Evolutionary conservation across 371 early-diverging fungal species (phyloP), one percentile per base, ranked within the genome.

Genomic region (Lichtheimia ornata): DNA sequence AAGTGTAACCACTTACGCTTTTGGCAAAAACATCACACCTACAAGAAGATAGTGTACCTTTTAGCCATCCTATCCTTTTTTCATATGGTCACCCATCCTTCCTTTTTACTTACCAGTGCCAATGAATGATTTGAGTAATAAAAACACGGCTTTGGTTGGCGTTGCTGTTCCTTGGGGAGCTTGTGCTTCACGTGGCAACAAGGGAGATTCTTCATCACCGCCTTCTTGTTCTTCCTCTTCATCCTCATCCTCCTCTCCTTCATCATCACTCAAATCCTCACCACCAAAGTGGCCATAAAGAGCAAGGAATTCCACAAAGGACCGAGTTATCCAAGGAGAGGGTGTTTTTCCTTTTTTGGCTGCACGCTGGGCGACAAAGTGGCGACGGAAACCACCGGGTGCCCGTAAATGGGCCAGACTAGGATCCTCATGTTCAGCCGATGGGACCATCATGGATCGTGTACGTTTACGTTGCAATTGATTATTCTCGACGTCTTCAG

Each of bases 231-330:
- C 45, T 18, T 43, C 76, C 18, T 58, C 75, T 44, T 72, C 75
- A 15, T 80, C 81, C 17, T 85, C 88, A 5, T 85, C 92, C 15
- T 84, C 87, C 20, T 90, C 86, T 17, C 87, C 94, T 62, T 93
- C 91, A 58, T 92, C 93, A 54, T 91, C 91, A 49, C 94, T 92
- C 50, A 90, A 83, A 66, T 93, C 92, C 65, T 94, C 97, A 59
- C 97, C 98, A 40, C 95, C 98, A 80, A 95, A 97, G 72, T 93
- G 94, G 25, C 96, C 95, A 65, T 92, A 97, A 64, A 97, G 74
- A 24, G 90, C 91, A 61, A 97, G 80, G 64, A 96, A 97, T 66
- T 97, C 97, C 42, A 96, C 89, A 84, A 96, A 97, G 60, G 88
- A 91, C 42, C 84, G 74, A 2, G 97, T 94, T 60, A 95, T 74